A percentile compares a stretch with the other conserved stretches of the same genome.
phyloP scores from a whole-genome alignment of 805 yeast species.

The Dipodascopsis tothii region DNA sequence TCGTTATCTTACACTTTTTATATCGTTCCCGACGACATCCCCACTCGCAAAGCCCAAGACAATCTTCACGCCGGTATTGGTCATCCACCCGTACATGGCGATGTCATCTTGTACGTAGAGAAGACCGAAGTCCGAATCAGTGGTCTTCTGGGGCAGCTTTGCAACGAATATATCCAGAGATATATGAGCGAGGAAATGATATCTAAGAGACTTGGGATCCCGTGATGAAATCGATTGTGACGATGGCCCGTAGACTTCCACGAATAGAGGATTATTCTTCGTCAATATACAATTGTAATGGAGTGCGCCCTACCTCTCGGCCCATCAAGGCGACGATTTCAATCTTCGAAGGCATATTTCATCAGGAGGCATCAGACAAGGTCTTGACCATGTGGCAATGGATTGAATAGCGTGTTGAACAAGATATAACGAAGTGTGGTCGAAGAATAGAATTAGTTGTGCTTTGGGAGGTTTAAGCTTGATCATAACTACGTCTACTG shows the following conservation, averaged over 20 bases:
- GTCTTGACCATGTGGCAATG: too few relatives aligned
- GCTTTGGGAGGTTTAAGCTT: too few relatives aligned
- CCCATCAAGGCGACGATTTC: slow-evolving; percentile 21
- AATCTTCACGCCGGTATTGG: slow-evolving; percentile 60
- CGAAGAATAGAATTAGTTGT: too few relatives aligned
- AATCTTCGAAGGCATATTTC: slow-evolving; percentile 15
- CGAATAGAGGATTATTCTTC: slow-evolving; percentile 20
- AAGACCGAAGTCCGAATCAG: slow-evolving; percentile 36
- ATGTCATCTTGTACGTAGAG: slow-evolving; percentile 62
- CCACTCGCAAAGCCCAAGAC: slow-evolving; percentile 45
- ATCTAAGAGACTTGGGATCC: slow-evolving; percentile 37
- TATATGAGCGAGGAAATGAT: slow-evolving; percentile 69
- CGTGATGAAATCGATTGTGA: not conserved
- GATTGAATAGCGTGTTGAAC: too few relatives aligned
- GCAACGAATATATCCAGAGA: slow-evolving; percentile 62
- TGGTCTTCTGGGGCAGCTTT: slow-evolving; percentile 38
- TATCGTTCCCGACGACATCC: slow-evolving; percentile 28
- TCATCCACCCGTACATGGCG: slow-evolving; percentile 60
- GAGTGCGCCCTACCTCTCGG: slow-evolving; percentile 11
- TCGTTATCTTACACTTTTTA: slow-evolving; percentile 24
- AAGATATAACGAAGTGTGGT: too few relatives aligned
- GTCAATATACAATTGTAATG: not conserved
- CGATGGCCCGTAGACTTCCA: slow-evolving; percentile 8
- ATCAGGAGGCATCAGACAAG: too few relatives aligned
- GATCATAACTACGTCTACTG: too few relatives aligned